These are phyloP conservation scores for Saksenaea vasiformis DNA, from an alignment of 371 early-diverging fungal genomes.

Conservation along the genomic window DNA sequence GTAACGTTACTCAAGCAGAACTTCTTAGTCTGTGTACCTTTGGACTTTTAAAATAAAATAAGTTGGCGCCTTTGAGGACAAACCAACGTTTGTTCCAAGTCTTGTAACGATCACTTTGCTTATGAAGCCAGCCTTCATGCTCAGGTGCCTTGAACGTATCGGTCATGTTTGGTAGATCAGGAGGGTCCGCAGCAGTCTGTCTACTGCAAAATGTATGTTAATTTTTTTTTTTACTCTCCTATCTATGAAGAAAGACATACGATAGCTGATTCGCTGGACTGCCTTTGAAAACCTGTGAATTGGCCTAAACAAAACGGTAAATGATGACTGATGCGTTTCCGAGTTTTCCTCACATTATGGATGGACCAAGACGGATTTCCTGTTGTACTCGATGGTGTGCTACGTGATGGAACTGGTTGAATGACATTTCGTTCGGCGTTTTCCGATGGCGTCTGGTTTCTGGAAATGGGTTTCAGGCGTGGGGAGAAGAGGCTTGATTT, in stretches of 20 bases:
- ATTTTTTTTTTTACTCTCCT: neutral
- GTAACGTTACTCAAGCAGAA: neutral
- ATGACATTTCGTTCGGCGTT: neutral
- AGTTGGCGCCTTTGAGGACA: slow-evolving; percentile 62
- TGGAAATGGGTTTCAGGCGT: neutral
- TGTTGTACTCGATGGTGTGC: neutral
- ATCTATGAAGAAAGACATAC: neutral
- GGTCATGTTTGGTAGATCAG: neutral
- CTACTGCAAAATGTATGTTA: neutral
- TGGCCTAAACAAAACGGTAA: neutral
- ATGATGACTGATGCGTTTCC: too few species aligned
- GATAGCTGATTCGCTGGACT: neutral
- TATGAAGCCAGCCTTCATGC: slow-evolving; percentile 68
- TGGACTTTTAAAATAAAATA: slow-evolving; percentile 68
- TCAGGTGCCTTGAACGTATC: slow-evolving; percentile 49
- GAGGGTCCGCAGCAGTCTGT: neutral
- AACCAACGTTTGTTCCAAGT: slow-evolving; percentile 75
- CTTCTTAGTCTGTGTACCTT: slow-evolving; percentile 31
- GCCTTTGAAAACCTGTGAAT: neutral
- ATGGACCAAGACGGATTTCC: neutral
- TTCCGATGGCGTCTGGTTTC: neutral
- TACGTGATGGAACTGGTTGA: neutral
- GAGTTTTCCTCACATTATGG: neutral
- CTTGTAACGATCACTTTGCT: slow-evolving; percentile 65
- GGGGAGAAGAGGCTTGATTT: neutral